These are phyloP conservation scores for Lepidium aucheri DNA, from an alignment of 345 rosid species.

Conservation along the genomic window DNA sequence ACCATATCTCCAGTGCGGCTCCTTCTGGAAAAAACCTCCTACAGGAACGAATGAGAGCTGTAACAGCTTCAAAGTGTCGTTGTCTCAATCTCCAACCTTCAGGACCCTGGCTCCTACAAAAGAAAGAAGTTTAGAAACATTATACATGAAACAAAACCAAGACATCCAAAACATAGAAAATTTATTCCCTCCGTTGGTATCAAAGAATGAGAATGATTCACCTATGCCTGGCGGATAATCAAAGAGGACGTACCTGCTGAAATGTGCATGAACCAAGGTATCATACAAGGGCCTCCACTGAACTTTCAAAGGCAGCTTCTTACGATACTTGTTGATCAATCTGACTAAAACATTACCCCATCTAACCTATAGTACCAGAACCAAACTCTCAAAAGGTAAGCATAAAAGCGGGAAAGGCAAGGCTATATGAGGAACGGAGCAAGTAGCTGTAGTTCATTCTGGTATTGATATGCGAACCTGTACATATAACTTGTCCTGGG, in stretches of 20 bases:
- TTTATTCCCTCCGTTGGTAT: neutral
- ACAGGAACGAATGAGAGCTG: slow-evolving; percentile 82
- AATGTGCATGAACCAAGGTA: slow-evolving; percentile 76
- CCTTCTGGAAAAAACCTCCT: slow-evolving; percentile 80
- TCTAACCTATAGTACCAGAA: slow-evolving; percentile 60
- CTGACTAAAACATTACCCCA: slow-evolving; percentile 85
- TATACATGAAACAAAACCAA: neutral
- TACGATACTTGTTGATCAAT: slow-evolving; percentile 67
- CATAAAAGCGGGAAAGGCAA: neutral
- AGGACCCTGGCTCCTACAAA: slow-evolving; percentile 81
- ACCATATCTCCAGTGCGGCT: slow-evolving; percentile 92
- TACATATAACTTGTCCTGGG: slow-evolving; percentile 68
- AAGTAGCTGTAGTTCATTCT: neutral
- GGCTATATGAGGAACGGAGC: slow-evolving; percentile 4
- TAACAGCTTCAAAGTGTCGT: slow-evolving; percentile 75
- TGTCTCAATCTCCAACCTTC: slow-evolving; percentile 98
- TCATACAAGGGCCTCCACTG: slow-evolving; percentile 94
- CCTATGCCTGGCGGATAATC: neutral
- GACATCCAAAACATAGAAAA: neutral
- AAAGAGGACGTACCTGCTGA: slow-evolving; percentile 55
- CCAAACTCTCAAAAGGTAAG: slow-evolving; percentile 9
- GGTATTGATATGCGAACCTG: slow-evolving; percentile 47
- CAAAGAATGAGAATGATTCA: neutral
- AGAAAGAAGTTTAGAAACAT: neutral
- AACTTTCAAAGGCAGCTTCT: slow-evolving; percentile 63